These are phyloP conservation scores for Circinella umbellata DNA, from an alignment of 371 early-diverging fungal genomes.

Conservation along the genomic window DNA sequence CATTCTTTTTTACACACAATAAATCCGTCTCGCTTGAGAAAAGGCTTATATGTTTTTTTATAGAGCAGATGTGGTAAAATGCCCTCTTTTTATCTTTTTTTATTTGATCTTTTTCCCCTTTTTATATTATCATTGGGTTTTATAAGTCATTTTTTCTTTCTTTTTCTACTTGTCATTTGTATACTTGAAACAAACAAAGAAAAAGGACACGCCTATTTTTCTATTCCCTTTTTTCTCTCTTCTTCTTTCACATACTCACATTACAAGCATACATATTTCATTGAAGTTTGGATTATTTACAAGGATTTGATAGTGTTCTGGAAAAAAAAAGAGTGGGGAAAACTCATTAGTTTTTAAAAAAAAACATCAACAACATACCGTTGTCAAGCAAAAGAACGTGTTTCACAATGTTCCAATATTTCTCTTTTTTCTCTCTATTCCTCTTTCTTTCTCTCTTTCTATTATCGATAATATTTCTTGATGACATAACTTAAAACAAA, in stretches of 20 bases:
- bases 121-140: not conserved
- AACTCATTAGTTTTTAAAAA: not conserved
- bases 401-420: no score
- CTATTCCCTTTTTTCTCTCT: no score
- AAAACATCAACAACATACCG: no score
- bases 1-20: constrained; percentile 1
- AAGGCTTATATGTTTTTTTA: not conserved
- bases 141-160: not conserved
- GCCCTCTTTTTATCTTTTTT: constrained; percentile 7
- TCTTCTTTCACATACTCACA: no score
- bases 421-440: not conserved
- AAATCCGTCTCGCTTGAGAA: constrained; percentile 2
- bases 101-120: not conserved
- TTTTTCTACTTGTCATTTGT: not conserved
- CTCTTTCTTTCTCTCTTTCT: not conserved
- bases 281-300: no score
- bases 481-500: not conserved
- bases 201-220: no score
- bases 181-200: no score
- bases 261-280: no score
- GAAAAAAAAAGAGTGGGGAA: not conserved
- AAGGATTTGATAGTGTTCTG: not conserved
- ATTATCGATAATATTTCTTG: no score
- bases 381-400: no score
- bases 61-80: constrained; percentile 1